These are phyloP conservation scores for Metarhizium sp. DNA, from an alignment of 2,329 filamentous ascomycete genomes.

Conservation along the genomic window DNA sequence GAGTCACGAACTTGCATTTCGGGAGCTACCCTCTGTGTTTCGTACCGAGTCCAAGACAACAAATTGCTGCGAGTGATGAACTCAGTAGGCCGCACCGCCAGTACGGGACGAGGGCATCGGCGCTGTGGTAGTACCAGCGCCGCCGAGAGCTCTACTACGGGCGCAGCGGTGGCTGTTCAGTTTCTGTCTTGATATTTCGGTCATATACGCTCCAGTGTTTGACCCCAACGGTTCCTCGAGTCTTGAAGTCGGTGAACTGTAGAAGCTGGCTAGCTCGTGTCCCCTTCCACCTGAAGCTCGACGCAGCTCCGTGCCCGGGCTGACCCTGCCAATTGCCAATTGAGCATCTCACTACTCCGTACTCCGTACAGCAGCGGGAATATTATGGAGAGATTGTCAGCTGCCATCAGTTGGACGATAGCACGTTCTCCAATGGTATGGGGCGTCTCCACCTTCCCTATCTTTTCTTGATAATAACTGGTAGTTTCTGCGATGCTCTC, in stretches of 20 bases:
- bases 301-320: not conserved
- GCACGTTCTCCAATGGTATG: not conserved
- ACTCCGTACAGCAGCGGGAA: not conserved
- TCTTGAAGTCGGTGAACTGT: not conserved
- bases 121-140: too few species aligned
- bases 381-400: not conserved
- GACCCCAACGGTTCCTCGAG: too few species aligned
- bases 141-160: too few species aligned
- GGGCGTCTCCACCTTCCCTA: not conserved
- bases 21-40: not conserved
- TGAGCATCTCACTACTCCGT: not conserved
- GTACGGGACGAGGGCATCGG: too few species aligned
- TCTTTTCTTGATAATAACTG: too few species aligned
- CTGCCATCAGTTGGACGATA: not conserved
- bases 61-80: too few species aligned
- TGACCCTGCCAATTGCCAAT: not conserved
- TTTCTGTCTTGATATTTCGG: too few species aligned
- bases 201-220: too few species aligned
- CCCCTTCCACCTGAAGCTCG: conserved; percentile 1
- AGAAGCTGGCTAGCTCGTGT: not conserved
- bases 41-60: too few species aligned
- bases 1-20: not conserved
- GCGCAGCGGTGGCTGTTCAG: too few species aligned
- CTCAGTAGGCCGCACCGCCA: too few species aligned
- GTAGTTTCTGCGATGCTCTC: too few species aligned